Evolutionary conservation across 371 early-diverging fungal species (phyloP).

Genomic region (Lichtheimia hyalospora): DNA sequence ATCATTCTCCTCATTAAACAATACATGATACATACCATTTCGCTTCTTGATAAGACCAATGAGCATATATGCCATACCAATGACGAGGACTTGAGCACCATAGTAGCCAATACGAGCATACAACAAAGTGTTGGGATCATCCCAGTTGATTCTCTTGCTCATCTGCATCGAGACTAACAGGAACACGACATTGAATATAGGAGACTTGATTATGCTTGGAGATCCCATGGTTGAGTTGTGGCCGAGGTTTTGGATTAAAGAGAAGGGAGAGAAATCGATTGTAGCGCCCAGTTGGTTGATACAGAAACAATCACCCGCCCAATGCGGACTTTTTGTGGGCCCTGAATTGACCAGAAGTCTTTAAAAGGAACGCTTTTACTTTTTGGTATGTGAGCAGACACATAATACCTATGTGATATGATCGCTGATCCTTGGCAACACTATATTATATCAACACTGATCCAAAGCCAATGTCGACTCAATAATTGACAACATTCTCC

Average conservation of each 20-base stretch:
- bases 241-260: background rate
- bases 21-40: constrained; percentile 51
- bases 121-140: constrained; percentile 60
- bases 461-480: too few species aligned
- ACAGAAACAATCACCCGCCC: too few species aligned
- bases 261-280: constrained; percentile 4
- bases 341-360: too few species aligned
- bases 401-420: too few species aligned
- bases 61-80: constrained; percentile 56
- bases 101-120: constrained; percentile 69
- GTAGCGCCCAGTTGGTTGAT: too few species aligned
- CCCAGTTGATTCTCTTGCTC: constrained; percentile 68
- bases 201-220: constrained; percentile 41
- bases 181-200: constrained; percentile 65
- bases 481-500: too few species aligned
- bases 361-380: too few species aligned
- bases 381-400: too few species aligned
- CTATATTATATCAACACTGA: too few species aligned
- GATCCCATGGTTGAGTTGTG: constrained; percentile 34
- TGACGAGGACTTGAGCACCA: constrained; percentile 61
- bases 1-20: background rate
- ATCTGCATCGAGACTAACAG: constrained; percentile 73
- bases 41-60: constrained; percentile 59
- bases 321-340: too few species aligned
- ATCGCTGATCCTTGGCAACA: too few species aligned